phyloP scores from a whole-genome alignment of 2,329 filamentous ascomycete genomes.

The Colletotrichum endophyticum region DNA sequence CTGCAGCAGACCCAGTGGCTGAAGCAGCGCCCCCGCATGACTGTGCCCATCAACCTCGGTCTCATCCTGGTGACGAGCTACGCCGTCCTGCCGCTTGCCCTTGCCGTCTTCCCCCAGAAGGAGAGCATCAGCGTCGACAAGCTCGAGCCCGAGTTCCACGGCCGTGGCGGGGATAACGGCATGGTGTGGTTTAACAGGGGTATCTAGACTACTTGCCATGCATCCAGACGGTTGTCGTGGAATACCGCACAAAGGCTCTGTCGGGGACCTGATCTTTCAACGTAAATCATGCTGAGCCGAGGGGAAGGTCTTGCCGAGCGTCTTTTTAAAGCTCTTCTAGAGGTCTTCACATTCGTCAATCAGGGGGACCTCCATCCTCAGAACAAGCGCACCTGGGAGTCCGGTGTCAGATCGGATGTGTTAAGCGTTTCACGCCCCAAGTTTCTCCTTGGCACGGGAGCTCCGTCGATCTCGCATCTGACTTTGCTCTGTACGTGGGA shows the following conservation, averaged over 20 bases:
- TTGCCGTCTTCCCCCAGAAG: slow-evolving; percentile 91
- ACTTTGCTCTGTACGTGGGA: background rate
- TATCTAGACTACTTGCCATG: slow-evolving; percentile 57
- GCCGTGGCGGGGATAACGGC: slow-evolving; percentile 76
- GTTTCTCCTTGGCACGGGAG: background rate
- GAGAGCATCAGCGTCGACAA: slow-evolving; percentile 78
- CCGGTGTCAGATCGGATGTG: slow-evolving; percentile 11
- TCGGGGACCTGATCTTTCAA: background rate
- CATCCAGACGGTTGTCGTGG: background rate
- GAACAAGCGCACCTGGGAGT: background rate
- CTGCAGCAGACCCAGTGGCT: slow-evolving; percentile 87
- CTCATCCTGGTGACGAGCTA: slow-evolving; percentile 87
- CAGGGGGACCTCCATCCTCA: background rate
- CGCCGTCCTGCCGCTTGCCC: slow-evolving; percentile 85
- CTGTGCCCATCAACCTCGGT: slow-evolving; percentile 83
- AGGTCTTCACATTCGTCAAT: background rate
- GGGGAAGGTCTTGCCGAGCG: background rate
- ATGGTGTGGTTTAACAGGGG: slow-evolving; percentile 97
- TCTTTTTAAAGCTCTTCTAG: background rate
- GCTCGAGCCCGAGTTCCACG: slow-evolving; percentile 87
- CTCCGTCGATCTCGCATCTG: background rate
- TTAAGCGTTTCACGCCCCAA: slow-evolving; percentile 11
- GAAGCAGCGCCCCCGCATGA: slow-evolving; percentile 75
- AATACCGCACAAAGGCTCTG: background rate
- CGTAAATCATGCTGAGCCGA: background rate